phyloP scores from a whole-genome alignment of 164 flowering plant species.

The Chimonanthus praecox region DNA sequence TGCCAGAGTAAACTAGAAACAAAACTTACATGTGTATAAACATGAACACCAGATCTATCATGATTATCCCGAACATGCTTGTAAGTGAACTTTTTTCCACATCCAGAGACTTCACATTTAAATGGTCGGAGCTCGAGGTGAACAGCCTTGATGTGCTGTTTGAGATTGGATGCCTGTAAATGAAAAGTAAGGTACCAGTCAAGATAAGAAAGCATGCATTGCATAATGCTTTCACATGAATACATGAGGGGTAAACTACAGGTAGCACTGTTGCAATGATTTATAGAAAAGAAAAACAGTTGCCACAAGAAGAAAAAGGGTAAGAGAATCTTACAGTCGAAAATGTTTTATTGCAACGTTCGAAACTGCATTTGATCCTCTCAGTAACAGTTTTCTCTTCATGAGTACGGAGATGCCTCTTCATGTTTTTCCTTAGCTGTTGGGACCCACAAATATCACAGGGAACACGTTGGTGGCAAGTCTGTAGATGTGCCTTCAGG shows the following conservation, averaged over 20 bases:
- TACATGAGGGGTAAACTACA: not conserved
- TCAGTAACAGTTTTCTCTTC: conserved; percentile 25
- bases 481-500: conserved; percentile 54
- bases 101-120: conserved; percentile 50
- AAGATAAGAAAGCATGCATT: not conserved
- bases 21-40: conserved; percentile 40
- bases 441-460: conserved; percentile 74
- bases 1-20: not conserved
- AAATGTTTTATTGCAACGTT: conserved; percentile 52
- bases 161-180: conserved; percentile 76
- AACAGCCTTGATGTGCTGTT: conserved; percentile 66
- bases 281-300: not conserved
- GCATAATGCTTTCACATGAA: not conserved
- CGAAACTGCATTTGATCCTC: conserved; percentile 42
- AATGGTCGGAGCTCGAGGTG: conserved; percentile 57
- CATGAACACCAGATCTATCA: conserved; percentile 58
- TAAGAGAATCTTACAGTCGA: conserved; percentile 46
- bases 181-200: not conserved
- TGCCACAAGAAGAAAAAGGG: not conserved
- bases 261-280: no score
- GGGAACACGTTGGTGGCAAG: conserved; percentile 49
- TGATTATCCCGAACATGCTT: conserved; percentile 84
- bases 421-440: conserved; percentile 75
- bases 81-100: conserved; percentile 62
- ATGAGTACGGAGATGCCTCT: conserved; percentile 49